Conservation (phyloP, 495 filamentous ascomycete species). For the Aeminium ludgeri region DNA sequence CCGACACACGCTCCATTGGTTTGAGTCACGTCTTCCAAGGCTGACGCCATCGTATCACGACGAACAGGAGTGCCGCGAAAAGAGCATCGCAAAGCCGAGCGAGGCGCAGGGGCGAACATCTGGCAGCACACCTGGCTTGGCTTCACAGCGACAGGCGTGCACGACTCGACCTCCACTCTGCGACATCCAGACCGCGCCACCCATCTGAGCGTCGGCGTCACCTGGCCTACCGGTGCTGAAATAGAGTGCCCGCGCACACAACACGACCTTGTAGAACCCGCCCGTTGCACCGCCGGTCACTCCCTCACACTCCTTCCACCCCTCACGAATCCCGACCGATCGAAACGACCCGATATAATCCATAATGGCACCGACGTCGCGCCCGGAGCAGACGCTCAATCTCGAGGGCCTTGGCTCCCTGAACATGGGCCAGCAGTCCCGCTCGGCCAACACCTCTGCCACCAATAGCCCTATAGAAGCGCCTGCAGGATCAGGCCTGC, state of each 20-base stretch:
- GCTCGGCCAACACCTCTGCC: slow-evolving; percentile 73
- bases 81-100: no score
- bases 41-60: no score
- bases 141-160: no score
- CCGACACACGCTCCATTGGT: no score
- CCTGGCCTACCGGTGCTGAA: slow-evolving; percentile 6
- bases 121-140: no score
- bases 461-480: slow-evolving; percentile 77
- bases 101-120: no score
- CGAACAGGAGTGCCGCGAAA: no score
- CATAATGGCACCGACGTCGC: slow-evolving; percentile 77
- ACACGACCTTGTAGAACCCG: background rate
- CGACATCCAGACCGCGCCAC: no score
- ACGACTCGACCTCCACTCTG: no score
- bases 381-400: slow-evolving; percentile 54
- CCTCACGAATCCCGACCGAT: background rate
- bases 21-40: no score
- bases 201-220: background rate
- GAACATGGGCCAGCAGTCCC: slow-evolving; percentile 38
- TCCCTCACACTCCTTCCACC: background rate
- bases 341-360: slow-evolving; percentile 34
- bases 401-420: slow-evolving; percentile 51
- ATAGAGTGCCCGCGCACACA: background rate
- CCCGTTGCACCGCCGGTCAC: background rate
- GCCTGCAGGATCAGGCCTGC: slow-evolving; percentile 44